Conservation (phyloP, 129 eudicot species). For the Silybum marianum region DNA sequence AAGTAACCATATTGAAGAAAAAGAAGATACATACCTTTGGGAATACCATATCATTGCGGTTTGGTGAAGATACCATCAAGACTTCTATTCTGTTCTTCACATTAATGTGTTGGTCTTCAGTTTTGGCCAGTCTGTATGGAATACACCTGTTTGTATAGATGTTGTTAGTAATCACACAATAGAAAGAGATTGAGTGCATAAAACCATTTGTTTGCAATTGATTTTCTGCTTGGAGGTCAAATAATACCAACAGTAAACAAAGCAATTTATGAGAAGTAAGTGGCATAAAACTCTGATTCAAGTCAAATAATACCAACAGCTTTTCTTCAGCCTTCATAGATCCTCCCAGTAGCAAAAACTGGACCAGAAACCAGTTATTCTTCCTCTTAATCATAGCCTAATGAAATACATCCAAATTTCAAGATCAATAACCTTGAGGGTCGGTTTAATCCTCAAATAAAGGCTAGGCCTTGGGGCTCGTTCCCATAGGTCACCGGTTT, state of each 20-base stretch:
- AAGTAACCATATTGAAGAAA: slow-evolving; percentile 8
- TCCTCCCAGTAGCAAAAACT: background rate
- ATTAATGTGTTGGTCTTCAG: slow-evolving; percentile 25
- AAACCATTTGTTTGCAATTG: background rate
- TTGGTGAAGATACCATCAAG: slow-evolving; percentile 68
- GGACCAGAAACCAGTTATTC: background rate
- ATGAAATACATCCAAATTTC: background rate
- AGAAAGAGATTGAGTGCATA: background rate
- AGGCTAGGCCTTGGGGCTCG: background rate
- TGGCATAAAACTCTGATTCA: background rate
- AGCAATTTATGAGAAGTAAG: background rate
- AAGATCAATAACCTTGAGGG: background rate
- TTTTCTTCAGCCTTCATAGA: background rate
- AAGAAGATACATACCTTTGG: slow-evolving; percentile 50
- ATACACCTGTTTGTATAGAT: slow-evolving; percentile 54
- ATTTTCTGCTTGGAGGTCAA: background rate
- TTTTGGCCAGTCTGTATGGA: slow-evolving; percentile 50
- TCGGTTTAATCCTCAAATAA: too few species aligned
- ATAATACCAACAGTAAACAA: background rate
- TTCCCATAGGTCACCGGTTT: background rate
- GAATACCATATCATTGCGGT: slow-evolving; percentile 64
- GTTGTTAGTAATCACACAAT: slow-evolving; percentile 16
- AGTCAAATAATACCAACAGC: background rate
- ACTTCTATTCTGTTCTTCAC: slow-evolving; percentile 46
- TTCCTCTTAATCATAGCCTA: background rate